A percentile compares a stretch with the other conserved stretches of the same genome.
Conservation (phyloP, 139 green algal species). For the Trebouxia sp. region DNA sequence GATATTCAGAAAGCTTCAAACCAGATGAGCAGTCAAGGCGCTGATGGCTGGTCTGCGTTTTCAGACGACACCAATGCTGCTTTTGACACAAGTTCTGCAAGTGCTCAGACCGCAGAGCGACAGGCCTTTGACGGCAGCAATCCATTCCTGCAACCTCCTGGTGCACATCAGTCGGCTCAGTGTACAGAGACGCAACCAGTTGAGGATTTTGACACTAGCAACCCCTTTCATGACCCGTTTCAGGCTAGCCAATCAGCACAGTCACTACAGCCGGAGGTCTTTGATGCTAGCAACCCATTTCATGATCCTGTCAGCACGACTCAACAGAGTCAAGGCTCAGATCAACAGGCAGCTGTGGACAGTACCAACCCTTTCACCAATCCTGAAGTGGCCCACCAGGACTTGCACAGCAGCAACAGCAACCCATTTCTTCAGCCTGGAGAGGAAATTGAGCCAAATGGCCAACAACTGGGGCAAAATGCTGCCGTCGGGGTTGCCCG, state of each 20-base stretch:
- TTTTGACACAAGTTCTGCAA: not conserved
- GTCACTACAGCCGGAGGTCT: not conserved
- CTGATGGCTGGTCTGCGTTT: slow-evolving; percentile 14
- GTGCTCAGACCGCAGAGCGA: not conserved
- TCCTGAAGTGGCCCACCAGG: too few relatives aligned
- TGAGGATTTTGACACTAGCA: not conserved
- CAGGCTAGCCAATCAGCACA: not conserved
- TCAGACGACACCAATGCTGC: not conserved
- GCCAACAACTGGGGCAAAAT: not conserved
- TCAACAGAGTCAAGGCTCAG: not conserved
- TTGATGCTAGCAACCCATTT: not conserved
- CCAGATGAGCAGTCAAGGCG: too few relatives aligned
- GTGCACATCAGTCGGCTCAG: not conserved
- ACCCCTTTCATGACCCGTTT: not conserved
- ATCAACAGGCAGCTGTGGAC: too few relatives aligned
- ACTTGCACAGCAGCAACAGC: too few relatives aligned
- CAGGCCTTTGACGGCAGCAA: not conserved
- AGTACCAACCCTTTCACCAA: too few relatives aligned
- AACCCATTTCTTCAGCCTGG: slow-evolving; percentile 3
- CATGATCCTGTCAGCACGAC: not conserved
- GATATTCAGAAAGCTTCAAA: too few relatives aligned
- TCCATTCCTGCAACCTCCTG: not conserved
- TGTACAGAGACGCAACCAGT: too few relatives aligned
- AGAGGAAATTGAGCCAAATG: not conserved
- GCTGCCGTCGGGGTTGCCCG: not conserved